A percentile compares a stretch with the other conserved stretches of the same genome.
Evolutionary conservation across 202 grass and related monocot genomes (phyloP).

Genomic region (Cymbopogon flexuosus): DNA sequence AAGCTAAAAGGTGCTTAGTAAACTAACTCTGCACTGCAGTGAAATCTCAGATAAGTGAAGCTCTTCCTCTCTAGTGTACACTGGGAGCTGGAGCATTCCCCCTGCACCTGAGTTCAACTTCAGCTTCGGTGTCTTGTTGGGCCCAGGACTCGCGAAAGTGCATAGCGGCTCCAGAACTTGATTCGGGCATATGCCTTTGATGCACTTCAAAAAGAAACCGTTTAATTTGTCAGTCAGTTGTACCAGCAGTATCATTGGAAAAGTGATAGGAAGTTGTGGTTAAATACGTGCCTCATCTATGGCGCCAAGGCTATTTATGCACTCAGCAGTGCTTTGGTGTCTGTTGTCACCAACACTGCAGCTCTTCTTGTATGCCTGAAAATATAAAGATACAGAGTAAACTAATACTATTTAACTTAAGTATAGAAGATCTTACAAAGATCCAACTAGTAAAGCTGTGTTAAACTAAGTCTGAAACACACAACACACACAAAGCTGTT

Average conservation of each 20-base stretch:
- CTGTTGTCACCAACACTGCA: constrained; percentile 27
- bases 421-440: not conserved
- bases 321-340: constrained; percentile 37
- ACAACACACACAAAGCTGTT: not conserved
- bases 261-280: not conserved
- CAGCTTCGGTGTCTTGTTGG: not conserved
- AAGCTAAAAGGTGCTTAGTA: not conserved
- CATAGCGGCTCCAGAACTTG: constrained; percentile 68
- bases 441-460: not conserved
- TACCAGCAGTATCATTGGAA: not conserved
- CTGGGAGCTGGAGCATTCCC: constrained; percentile 33
- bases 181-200: constrained; percentile 27
- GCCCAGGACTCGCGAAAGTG: constrained; percentile 48
- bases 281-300: constrained; percentile 38
- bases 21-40: constrained; percentile 55
- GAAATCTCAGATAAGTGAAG: constrained; percentile 45
- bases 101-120: constrained; percentile 1
- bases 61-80: not conserved
- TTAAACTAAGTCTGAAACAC: not conserved
- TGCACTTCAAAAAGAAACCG: constrained; percentile 21
- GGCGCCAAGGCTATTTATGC: constrained; percentile 30
- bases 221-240: not conserved
- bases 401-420: not conserved
- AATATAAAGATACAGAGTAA: not conserved
- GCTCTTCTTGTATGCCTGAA: constrained; percentile 53